phyloP scores from a whole-genome alignment of 768 basidiomycete species.

The Serendipita vermifera region DNA sequence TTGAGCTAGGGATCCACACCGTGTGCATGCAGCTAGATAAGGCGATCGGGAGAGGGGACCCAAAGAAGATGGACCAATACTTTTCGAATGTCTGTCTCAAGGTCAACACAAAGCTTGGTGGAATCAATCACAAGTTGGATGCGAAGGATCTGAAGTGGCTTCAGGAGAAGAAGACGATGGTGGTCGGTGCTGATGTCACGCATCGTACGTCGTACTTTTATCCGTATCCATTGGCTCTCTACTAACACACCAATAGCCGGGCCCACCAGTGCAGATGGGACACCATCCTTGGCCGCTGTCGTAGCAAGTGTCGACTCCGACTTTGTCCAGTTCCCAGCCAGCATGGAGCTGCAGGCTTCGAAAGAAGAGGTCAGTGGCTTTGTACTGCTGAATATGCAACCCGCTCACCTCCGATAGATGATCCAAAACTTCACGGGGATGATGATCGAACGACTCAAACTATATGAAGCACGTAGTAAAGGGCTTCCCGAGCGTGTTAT shows the following conservation, averaged over 20 bases:
- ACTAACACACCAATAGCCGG: constrained; percentile 51
- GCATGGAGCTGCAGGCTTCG: constrained; percentile 50
- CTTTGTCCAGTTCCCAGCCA: constrained; percentile 70
- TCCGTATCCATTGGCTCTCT: constrained; percentile 7
- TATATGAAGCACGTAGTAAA: constrained; percentile 39
- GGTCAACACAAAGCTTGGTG: constrained; percentile 72
- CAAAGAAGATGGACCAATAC: constrained; percentile 35
- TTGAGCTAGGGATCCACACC: constrained; percentile 50
- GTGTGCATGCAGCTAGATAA: constrained; percentile 64
- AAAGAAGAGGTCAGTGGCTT: constrained; percentile 51
- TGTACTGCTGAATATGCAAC: neutral
- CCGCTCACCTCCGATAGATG: constrained; percentile 30
- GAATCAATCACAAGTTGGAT: constrained; percentile 60
- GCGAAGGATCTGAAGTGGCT: constrained; percentile 48
- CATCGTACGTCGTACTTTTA: neutral
- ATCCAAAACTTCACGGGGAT: constrained; percentile 49
- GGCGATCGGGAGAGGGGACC: constrained; percentile 24
- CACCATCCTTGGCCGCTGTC: constrained; percentile 73
- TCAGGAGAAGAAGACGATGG: constrained; percentile 54
- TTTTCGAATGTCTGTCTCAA: constrained; percentile 70
- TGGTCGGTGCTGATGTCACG: constrained; percentile 57
- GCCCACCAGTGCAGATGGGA: constrained; percentile 55
- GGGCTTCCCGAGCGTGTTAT: constrained; percentile 53
- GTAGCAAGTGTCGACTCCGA: constrained; percentile 59
- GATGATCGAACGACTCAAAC: constrained; percentile 54